Conservation (phyloP, 768 basidiomycete species). For the Amanita rimosa region DNA sequence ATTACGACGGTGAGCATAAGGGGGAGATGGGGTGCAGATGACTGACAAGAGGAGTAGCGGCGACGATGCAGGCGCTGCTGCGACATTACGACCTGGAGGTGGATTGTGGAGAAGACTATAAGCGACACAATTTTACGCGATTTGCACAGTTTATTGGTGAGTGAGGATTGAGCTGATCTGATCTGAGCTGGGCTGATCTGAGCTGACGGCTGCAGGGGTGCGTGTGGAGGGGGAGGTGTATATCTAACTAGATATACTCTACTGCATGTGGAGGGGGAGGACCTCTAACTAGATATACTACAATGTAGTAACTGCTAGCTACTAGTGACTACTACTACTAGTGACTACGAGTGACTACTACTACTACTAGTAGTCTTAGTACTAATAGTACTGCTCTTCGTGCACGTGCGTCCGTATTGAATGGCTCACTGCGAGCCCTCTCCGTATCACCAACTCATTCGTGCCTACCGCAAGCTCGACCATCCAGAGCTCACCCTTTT, state of each 20-base stretch:
- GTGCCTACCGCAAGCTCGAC: slow-evolving; percentile 59
- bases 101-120: slow-evolving; percentile 11
- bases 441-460: slow-evolving; percentile 40
- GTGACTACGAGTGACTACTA: too few relatives aligned
- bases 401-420: neutral
- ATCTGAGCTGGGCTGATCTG: neutral
- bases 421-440: slow-evolving; percentile 9
- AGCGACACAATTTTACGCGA: slow-evolving; percentile 35
- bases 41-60: slow-evolving; percentile 19
- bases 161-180: neutral
- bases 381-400: too few relatives aligned
- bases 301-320: too few relatives aligned
- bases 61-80: slow-evolving; percentile 28
- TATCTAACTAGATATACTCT: neutral
- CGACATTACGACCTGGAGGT: slow-evolving; percentile 33
- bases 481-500: slow-evolving; percentile 66
- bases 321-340: too few relatives aligned
- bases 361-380: too few relatives aligned
- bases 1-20: slow-evolving; percentile 35
- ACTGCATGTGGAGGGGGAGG: too few relatives aligned
- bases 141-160: slow-evolving; percentile 30
- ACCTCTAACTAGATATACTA: too few relatives aligned
- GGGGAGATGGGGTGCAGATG: neutral
- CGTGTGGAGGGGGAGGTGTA: neutral
- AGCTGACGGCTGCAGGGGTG: neutral